These are phyloP conservation scores for Leishmania major DNA, from an alignment of 208 protist genomes.

Conservation along the genomic window DNA sequence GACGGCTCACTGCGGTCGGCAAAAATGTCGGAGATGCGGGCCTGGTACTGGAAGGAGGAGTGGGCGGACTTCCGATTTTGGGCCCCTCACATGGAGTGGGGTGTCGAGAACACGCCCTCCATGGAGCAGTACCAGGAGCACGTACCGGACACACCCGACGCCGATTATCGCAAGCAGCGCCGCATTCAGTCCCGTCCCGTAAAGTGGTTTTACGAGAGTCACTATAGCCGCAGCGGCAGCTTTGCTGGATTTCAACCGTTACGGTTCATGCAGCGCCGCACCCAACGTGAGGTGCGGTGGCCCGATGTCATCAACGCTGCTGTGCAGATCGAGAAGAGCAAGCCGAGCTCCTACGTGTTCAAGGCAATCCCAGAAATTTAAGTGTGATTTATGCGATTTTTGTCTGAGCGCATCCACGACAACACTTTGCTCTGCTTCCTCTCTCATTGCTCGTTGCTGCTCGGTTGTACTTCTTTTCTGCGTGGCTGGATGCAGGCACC, in stretches of 20 bases:
- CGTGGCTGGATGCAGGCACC: neutral
- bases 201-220: slow-evolving; percentile 95
- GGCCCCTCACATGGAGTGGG: slow-evolving; percentile 94
- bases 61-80: slow-evolving; percentile 95
- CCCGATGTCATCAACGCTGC: slow-evolving; percentile 91
- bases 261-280: slow-evolving; percentile 92
- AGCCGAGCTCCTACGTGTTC: slow-evolving; percentile 87
- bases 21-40: slow-evolving; percentile 96
- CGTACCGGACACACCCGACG: slow-evolving; percentile 89
- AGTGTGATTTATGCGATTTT: neutral
- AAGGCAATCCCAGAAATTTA: slow-evolving; percentile 91
- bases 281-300: slow-evolving; percentile 89
- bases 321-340: slow-evolving; percentile 84
- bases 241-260: slow-evolving; percentile 91
- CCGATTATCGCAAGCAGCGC: slow-evolving; percentile 90
- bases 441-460: neutral
- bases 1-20: slow-evolving; percentile 93
- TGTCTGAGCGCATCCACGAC: neutral
- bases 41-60: slow-evolving; percentile 96
- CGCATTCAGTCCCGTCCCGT: slow-evolving; percentile 90
- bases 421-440: neutral
- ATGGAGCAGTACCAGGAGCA: slow-evolving; percentile 94
- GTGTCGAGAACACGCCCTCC: slow-evolving; percentile 90
- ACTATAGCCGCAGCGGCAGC: slow-evolving; percentile 92
- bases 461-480: neutral